Evolutionary conservation across 352 stramenopile species (phyloP), one percentile per base, ranked within the genome.

Genomic region (Phytophthora multivora): DNA sequence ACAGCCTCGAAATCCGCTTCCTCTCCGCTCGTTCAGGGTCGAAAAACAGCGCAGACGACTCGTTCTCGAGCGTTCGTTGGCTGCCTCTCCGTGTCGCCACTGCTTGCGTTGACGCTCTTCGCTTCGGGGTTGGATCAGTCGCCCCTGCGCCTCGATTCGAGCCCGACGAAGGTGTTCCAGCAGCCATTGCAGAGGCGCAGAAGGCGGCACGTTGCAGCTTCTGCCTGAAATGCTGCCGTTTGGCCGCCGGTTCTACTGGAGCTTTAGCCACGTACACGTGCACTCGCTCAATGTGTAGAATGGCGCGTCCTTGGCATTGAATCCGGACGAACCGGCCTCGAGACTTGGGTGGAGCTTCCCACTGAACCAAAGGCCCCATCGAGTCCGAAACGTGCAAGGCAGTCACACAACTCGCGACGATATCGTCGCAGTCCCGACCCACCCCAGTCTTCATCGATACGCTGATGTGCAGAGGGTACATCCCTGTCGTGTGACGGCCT

Each of bases 361-460:
- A 89, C 47, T 75, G 69, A 33, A 88, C 78, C 9, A 69, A 47
- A 9, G 70, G 48, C 0, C 55, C 54, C 1, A 51, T 50, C 16
- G 71, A 75, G 13, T 80, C 69, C 0, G 33, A 25, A 0, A 88
- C 41, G 8, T 66, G 72, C 9, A 82, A 51, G 0, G 55, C 76
- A 42, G 66, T 83, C 41, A 88, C 79, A 46, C 66, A 72, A 54
- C 79, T 82, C 0, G 69, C 68, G 36, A 91, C 30, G 43, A 88
- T 75, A 40, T 89, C 77, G 39, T 86, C 79, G 11, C 82, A 73
- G 52, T 89, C 76, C 6, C 77, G 75, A 8, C 71, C 77, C 15
- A 84, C 65, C 2, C 81, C 81, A 4, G 75, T 80, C 46, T 86
- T 90, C 81, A 89, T 90, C 4, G 77, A 89, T 19, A 90, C 59